Evolutionary conservation across 2,329 filamentous ascomycete genomes (phyloP).

Genomic region (Chaetomiaceae sp.): DNA sequence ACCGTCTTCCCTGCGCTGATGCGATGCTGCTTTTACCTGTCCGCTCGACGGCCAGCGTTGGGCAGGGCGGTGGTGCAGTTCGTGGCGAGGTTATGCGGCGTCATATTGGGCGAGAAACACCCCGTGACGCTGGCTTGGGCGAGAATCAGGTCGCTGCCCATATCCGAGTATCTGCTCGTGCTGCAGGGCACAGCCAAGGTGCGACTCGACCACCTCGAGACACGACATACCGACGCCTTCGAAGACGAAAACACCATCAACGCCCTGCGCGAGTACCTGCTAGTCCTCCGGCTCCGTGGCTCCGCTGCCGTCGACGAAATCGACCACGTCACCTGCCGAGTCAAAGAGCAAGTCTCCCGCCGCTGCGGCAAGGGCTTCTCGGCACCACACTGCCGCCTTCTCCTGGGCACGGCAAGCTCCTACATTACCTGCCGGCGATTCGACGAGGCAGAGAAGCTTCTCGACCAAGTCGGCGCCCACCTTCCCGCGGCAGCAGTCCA

Average conservation of each 20-base stretch:
- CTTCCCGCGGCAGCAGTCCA: not conserved
- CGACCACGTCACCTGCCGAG: constrained; percentile 11
- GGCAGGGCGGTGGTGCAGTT: constrained; percentile 13
- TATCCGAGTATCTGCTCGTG: constrained; percentile 6
- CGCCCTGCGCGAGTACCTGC: constrained; percentile 17
- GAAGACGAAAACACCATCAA: constrained; percentile 11
- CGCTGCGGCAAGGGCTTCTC: not conserved
- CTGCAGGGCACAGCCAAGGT: constrained; percentile 16
- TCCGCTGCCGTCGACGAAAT: constrained; percentile 11
- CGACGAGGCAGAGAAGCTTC: constrained; percentile 5
- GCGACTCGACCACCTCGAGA: constrained; percentile 16
- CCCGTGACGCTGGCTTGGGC: constrained; percentile 18
- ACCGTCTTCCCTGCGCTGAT: constrained; percentile 21
- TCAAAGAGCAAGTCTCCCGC: not conserved
- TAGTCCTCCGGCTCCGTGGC: constrained; percentile 12
- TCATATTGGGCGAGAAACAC: constrained; percentile 15
- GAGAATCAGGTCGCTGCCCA: constrained; percentile 8
- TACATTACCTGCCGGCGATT: constrained; percentile 12
- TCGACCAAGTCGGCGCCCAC: constrained; percentile 3
- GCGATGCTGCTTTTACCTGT: constrained; percentile 20
- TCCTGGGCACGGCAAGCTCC: constrained; percentile 15
- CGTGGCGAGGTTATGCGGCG: constrained; percentile 14
- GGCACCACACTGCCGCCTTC: constrained; percentile 13
- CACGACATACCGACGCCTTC: not conserved
- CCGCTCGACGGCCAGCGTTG: constrained; percentile 3